Evolutionary conservation across 257 asterid species (phyloP).

Genomic region (Solanum chaucha): DNA sequence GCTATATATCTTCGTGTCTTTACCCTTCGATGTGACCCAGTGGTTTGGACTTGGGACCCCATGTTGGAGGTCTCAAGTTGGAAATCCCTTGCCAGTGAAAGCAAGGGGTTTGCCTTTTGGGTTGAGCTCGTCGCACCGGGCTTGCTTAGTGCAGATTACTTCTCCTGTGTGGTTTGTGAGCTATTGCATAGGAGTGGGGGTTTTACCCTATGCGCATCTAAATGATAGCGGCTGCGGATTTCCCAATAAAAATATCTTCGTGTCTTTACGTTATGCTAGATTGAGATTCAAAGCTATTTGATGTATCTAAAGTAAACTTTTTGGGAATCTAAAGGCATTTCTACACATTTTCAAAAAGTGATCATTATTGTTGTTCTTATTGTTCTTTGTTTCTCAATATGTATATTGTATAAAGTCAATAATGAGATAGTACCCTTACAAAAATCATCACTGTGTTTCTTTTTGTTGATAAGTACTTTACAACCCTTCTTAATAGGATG

Average conservation of each 20-base stretch:
- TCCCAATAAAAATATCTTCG: background rate
- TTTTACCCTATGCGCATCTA: background rate
- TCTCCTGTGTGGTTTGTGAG: background rate
- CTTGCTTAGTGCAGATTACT: background rate
- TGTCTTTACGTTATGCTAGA: background rate
- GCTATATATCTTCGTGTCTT: background rate
- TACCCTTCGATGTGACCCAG: background rate
- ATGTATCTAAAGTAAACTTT: background rate
- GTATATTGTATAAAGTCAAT: background rate
- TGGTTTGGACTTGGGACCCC: background rate
- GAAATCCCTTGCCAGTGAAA: background rate
- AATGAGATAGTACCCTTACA: background rate
- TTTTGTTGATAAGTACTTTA: background rate
- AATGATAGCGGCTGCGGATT: background rate
- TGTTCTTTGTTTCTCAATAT: background rate
- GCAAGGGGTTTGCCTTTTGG: background rate
- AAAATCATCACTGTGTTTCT: background rate
- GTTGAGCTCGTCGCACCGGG: background rate
- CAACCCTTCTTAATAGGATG: constrained; percentile 43
- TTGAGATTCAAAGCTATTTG: background rate
- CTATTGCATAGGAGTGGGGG: background rate
- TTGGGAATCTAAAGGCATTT: background rate
- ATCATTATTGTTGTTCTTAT: background rate
- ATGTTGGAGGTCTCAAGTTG: background rate
- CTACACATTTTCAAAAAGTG: background rate